Evolutionary conservation across 2,329 filamentous ascomycete species (phyloP).

Genomic region (Orbilia brochopaga): DNA sequence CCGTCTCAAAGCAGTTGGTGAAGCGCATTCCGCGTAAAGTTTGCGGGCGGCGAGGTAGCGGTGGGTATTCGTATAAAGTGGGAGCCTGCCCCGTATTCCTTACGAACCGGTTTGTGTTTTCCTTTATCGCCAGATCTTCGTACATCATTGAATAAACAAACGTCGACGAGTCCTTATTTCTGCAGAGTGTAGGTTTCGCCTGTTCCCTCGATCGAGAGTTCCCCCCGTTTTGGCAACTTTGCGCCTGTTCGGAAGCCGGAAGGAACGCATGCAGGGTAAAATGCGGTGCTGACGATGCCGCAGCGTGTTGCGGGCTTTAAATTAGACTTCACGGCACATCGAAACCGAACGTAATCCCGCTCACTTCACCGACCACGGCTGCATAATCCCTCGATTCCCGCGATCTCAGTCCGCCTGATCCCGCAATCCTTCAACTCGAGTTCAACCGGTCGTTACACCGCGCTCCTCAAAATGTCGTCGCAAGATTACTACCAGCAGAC

Average conservation of each 20-base stretch:
- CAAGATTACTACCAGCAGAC: conserved; percentile 30
- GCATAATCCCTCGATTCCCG: conserved; percentile 3
- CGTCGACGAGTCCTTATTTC: background rate
- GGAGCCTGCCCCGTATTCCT: conserved; percentile 26
- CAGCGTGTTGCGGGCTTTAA: conserved; percentile 1
- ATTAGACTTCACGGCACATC: background rate
- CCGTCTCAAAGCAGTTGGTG: too few relatives aligned
- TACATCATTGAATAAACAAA: too few relatives aligned
- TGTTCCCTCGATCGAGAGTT: too few relatives aligned
- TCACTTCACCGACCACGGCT: background rate
- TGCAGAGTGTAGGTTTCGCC: background rate
- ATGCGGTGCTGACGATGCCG: background rate
- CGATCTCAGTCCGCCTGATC: background rate
- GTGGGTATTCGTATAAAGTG: too few relatives aligned
- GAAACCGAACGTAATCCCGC: background rate
- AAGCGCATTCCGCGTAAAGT: too few relatives aligned
- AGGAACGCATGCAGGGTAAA: background rate
- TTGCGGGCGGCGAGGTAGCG: background rate
- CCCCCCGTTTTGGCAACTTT: conserved; percentile 11
- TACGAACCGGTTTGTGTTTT: conserved; percentile 37
- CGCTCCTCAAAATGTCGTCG: conserved; percentile 43
- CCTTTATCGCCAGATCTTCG: background rate
- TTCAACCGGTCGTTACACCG: background rate
- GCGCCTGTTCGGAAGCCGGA: background rate
- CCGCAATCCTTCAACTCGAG: background rate